phyloP scores from a whole-genome alignment of 345 rosid genomes.

The Heritiera littoralis region DNA sequence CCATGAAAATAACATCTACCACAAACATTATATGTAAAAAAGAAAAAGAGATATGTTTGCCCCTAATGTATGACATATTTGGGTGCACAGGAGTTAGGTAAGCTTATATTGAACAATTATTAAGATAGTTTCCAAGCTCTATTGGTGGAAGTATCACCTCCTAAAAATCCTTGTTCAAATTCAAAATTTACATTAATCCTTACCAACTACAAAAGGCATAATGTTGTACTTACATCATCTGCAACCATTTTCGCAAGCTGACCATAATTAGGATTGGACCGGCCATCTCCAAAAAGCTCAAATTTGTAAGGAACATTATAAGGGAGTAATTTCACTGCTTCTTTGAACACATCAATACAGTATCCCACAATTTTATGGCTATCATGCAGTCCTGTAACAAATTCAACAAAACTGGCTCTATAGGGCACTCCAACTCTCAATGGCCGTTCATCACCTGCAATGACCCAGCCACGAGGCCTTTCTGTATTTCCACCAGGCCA shows the following conservation, averaged over 20 bases:
- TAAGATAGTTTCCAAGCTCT: not conserved
- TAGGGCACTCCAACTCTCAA: constrained; percentile 78
- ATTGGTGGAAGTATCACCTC: not conserved
- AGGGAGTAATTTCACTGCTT: constrained; percentile 66
- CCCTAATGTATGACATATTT: not conserved
- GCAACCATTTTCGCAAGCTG: constrained; percentile 55
- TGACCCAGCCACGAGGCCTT: constrained; percentile 85
- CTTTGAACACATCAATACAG: constrained; percentile 74
- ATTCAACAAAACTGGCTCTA: constrained; percentile 73
- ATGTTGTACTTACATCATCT: constrained; percentile 54
- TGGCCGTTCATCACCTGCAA: constrained; percentile 61
- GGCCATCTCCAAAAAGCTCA: constrained; percentile 68
- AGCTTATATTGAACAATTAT: not conserved
- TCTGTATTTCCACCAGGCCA: constrained; percentile 81
- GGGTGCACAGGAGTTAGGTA: not conserved
- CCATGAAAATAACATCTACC: not conserved
- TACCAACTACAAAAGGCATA: not conserved
- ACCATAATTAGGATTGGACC: constrained; percentile 60
- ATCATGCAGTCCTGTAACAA: constrained; percentile 52
- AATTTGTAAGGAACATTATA: constrained; percentile 71
- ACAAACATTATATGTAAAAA: not conserved
- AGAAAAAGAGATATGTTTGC: not conserved
- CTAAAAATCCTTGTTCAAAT: not conserved
- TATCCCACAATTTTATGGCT: constrained; percentile 61
- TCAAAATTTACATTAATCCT: not conserved